Conservation (phyloP, 164 flowering plant species). For the Sextonia rubra region DNA sequence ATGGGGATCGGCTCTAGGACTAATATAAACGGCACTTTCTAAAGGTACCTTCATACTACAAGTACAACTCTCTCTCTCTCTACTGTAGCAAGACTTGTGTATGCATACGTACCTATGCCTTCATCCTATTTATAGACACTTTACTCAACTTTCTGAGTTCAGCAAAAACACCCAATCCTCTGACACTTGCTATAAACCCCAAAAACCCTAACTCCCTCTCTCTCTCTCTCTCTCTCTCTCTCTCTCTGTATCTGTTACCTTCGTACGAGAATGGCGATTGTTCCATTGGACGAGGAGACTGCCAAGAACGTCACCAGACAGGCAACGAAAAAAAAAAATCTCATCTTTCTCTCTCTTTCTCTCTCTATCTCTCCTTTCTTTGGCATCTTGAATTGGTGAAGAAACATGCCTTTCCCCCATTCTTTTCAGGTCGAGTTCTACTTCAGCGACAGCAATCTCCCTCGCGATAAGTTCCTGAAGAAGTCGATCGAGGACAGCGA, state of each 20-base stretch:
- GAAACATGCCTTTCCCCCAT: not conserved
- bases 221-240: slow-evolving; percentile 1
- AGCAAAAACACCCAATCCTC: not conserved
- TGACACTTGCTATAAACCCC: not conserved
- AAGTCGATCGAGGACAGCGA: slow-evolving; percentile 57
- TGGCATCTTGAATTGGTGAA: not conserved
- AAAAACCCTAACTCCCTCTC: slow-evolving; percentile 6
- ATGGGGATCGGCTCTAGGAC: too few species aligned
- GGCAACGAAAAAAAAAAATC: slow-evolving; percentile 36
- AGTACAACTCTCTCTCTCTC: not conserved
- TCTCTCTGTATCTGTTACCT: not conserved
- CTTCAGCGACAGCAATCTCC: slow-evolving; percentile 93
- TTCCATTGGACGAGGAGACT: slow-evolving; percentile 56
- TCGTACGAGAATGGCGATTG: slow-evolving; percentile 40
- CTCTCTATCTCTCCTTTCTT: not conserved
- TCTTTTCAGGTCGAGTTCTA: slow-evolving; percentile 79
- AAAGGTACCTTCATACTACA: not conserved
- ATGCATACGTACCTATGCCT: too few species aligned
- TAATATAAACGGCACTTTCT: too few species aligned
- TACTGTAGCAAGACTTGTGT: too few species aligned
- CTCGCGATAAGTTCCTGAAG: slow-evolving; percentile 65
- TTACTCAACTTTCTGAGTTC: not conserved
- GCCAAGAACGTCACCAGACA: slow-evolving; percentile 74
- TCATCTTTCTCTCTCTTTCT: slow-evolving; percentile 1
- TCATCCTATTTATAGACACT: not conserved